Evolutionary conservation across 306 rosid species (phyloP), one percentile per base, ranked within the genome.

Genomic region (Hippophae gyantsensis): DNA sequence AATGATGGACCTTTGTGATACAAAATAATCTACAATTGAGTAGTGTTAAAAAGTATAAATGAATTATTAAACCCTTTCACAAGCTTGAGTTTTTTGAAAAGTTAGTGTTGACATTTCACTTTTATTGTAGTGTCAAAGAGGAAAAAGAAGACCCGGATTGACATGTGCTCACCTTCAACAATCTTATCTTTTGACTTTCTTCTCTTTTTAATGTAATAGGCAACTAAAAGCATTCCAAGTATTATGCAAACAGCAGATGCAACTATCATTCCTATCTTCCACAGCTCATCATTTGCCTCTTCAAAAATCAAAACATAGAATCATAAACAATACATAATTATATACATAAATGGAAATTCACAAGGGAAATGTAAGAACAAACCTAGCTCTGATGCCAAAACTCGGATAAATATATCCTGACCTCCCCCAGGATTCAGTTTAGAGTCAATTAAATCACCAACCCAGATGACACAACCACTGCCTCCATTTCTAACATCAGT

Each of bases 381-480:
- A 85, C 87, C 89, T 70, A 84, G 52, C 44, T 84, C 89, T 9
- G 89, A 78, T 40, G 81, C 84, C n/a, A 62, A 56, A 45, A 84
- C 53, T 68, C 79, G 72, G 13, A 86, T 61, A 53, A 72, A 82
- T n/a, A 85, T 8, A 68, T 72, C 71, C 58, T 79, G 86, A 7
- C 76, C 82, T 5, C 63, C 66, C 7, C 42, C 54, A 0, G 74
- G 49, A 48, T 73, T 6, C 45, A 46, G 13, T 67, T 41, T 82
- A 3, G 83, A 12, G 51, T 89, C 86, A 10, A 74, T 48, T 1
- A 89, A 74, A 71, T 85, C 80, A 5, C 79, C 90, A 41, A 71
- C 71, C 96, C 96, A 89, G 69, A 81, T 48, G 50, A 69, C 86
- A 66, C 94, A 89, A 12, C 86, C 94, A 53, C 74, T 75, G 7